Evolutionary conservation across 306 rosid genomes (phyloP).

Genomic region (Hippophae rhamnoides): DNA sequence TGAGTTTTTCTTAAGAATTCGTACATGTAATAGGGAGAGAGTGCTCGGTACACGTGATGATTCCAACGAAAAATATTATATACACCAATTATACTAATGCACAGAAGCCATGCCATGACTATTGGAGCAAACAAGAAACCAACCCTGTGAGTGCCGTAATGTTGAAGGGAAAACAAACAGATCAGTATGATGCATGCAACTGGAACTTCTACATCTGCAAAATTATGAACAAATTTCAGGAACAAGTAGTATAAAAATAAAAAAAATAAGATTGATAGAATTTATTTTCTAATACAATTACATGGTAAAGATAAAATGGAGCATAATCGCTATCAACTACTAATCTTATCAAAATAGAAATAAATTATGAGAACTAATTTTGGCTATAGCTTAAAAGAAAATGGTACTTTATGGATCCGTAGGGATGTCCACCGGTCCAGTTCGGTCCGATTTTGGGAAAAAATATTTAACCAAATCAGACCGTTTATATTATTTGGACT

Average conservation of each 20-base stretch:
- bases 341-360: slow-evolving; percentile 10
- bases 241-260: not conserved
- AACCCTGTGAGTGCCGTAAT: slow-evolving; percentile 88
- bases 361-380: not conserved
- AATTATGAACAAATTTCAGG: slow-evolving; percentile 20
- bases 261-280: slow-evolving; percentile 10
- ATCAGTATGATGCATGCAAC: slow-evolving; percentile 66
- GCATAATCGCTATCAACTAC: not conserved
- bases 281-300: slow-evolving; percentile 10
- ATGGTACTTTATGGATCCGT: not conserved
- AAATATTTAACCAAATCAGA: too few relatives aligned
- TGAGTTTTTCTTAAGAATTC: slow-evolving; percentile 59
- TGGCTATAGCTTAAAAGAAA: not conserved
- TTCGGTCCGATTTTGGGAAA: too few relatives aligned
- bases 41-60: slow-evolving; percentile 55
- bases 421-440: too few relatives aligned
- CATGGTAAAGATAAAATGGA: not conserved
- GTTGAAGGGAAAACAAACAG: slow-evolving; percentile 85
- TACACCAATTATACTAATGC: slow-evolving; percentile 76
- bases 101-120: slow-evolving; percentile 71
- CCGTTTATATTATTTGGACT: too few relatives aligned
- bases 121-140: slow-evolving; percentile 91
- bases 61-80: slow-evolving; percentile 78
- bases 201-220: slow-evolving; percentile 80
- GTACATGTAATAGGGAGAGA: slow-evolving; percentile 68